Evolutionary conservation across 768 basidiomycete genomes (phyloP), one percentile per base, ranked within the genome.

Genomic region (Leccinum variicolor): DNA sequence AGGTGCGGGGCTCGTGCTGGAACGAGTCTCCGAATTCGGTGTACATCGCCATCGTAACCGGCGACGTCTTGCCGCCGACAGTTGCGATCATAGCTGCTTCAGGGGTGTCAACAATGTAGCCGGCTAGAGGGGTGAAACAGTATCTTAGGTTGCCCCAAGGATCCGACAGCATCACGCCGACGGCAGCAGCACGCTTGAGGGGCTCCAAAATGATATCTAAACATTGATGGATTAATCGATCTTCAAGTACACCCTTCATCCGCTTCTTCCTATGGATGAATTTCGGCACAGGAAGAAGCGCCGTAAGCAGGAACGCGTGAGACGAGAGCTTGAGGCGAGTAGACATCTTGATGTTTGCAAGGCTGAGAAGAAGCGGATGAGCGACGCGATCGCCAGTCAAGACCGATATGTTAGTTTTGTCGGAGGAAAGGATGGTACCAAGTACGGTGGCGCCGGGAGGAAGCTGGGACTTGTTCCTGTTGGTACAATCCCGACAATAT

Each of bases 41-140:
- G 43, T 45, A 45, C 19, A 45, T 45, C 5, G 43, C 43, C 43
- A 45, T 45, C 6, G 43, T 45, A 21, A 45, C 43, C 4, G 43
- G 43, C 4, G 19, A 45, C n/a, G 19, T 45, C 43, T 45, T 45
- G 17, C 43, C 19, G 6, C 25, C n/a, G 21, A 50, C 31, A 6
- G 47, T 33, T 11, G 58, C 23, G 6, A 62, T 41, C 58, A 62
- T 59, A 3, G 19, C n/a, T 11, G 52, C 54, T 49, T 62, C 49
- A 1, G 48, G 58, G 4, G 49, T 53, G 19, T 62, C 34, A 4
- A 52, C 67, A 15, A 74, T 73, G 52, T 64, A 73, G 1, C 66
- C 58, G 2, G 66, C 71, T 6, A 74, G 54, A 3, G 72, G 72
- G 0, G 66, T 63, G 31, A 53, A 58, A n/a, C 54, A 56, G 17